Evolutionary conservation across 2,329 filamentous ascomycete species (phyloP), one percentile per base, ranked within the genome.

Genomic region (Dothistroma pini): DNA sequence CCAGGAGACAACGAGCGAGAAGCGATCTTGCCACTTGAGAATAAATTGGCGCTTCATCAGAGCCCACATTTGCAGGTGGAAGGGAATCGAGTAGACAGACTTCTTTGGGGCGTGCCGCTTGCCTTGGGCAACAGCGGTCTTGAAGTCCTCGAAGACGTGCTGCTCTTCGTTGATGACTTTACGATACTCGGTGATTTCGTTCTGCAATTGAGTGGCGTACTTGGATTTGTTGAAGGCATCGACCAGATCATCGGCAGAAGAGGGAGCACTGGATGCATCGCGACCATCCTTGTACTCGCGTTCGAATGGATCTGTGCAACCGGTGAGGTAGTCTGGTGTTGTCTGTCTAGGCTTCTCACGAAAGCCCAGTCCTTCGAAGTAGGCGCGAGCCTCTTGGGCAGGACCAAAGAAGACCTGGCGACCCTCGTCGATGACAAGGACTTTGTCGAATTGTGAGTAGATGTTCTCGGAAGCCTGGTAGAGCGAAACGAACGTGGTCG

Each of bases 1-100:
- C 89, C 89, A 95, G 1, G 87, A 87, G 32, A 95, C 84, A 14
- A 81, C 78, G 6, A 96, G 80, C n/a, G 87, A 86, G 70, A 93
- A 89, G 60, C 88, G 88, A 73, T 96, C 91, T 74, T 96, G 90
- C 79, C 91, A 88, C 78, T 95, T 95, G 69, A 96, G 86, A 56
- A 89, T 80, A 73, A 92, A 95, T 73, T 96, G 91, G 5, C 91
- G 86, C 74, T 91, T 88, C 83, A 93, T 89, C 63, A 95, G 77
- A 0, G 89, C 89, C 88, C 88, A 93, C 22, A 95, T 82, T 73
- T 96, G 92, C 1, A 90, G 79, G 65, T 92, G 86, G 76, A 95
- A 95, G 0, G 91, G 90, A 57, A 93, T 88, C 0, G 86, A 88
- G 76, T 96, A 96, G 35, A 93, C 89, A 0, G 90, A 93, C 60